Conservation (phyloP, 2,329 filamentous ascomycete genomes). For the Colletotrichum limetticola region DNA sequence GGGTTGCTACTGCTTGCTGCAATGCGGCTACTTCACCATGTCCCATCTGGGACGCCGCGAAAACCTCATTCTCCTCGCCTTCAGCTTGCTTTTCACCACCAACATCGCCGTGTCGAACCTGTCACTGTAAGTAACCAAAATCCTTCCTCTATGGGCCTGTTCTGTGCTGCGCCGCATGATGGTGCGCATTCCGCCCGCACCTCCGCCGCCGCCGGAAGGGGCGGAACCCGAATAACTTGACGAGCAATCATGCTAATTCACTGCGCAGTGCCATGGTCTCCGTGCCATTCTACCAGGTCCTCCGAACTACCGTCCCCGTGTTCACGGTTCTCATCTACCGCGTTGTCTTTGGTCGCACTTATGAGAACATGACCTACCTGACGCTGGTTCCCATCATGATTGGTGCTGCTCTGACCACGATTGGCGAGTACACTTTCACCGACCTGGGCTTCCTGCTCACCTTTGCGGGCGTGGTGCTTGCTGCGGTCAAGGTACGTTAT, state of each 20-base stretch:
- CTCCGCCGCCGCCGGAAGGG: conserved; percentile 7
- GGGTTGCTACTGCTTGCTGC: conserved; percentile 65
- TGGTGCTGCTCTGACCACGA: conserved; percentile 69
- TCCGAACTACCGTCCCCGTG: conserved; percentile 70
- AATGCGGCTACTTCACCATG: conserved; percentile 62
- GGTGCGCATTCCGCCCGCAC: background rate
- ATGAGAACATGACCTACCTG: conserved; percentile 66
- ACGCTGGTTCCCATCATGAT: conserved; percentile 70
- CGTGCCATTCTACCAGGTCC: conserved; percentile 74
- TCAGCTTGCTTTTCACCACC: conserved; percentile 70
- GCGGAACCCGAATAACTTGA: background rate
- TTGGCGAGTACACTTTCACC: conserved; percentile 73
- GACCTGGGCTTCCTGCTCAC: conserved; percentile 65
- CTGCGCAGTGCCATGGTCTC: conserved; percentile 62
- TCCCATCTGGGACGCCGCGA: conserved; percentile 63
- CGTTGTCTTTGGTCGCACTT: conserved; percentile 63
- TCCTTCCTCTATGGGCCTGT: background rate
- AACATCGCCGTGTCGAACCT: conserved; percentile 74
- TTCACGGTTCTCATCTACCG: conserved; percentile 72
- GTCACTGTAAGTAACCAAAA: conserved; percentile 56
- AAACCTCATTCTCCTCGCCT: conserved; percentile 65
- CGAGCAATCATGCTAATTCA: conserved; percentile 17
- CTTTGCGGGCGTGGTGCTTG: conserved; percentile 63
- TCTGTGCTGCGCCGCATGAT: conserved; percentile 5
- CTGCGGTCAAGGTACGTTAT: conserved; percentile 61